Base-by-base conservation (phyloP, 106 monocot species). In the Dioscorea dumetorum region DNA sequence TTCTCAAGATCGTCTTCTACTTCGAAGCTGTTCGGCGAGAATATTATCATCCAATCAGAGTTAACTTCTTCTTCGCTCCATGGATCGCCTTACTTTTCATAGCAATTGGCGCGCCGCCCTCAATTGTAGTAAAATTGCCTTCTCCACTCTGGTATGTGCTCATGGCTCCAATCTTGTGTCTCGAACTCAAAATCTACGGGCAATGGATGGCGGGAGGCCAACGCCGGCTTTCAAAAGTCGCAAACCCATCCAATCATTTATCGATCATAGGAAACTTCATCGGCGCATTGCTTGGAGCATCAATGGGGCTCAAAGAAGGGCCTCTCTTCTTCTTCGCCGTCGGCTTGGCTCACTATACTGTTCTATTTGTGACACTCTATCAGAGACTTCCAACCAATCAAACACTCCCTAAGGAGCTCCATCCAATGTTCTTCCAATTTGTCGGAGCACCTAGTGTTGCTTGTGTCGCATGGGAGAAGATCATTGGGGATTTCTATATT, bases 341-440 rank as follows among this genome's bases (percentile, higher is more conserved):
- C 8, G 95, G 91, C 5, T 23, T 95, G 19, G 88, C 88, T 12
- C 95, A 97, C 69, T 88, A 91, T 69, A 60, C 69, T 2, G 89
- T 97, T 23, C 73, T 97, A 5, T 97, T 97, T 64, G 91, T 97
- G 10, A 97, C 95, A 22, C 78, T 97, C 24, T 97, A 91, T 64
- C 95, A 97, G 82, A 84, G 95, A 61, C 88, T 97, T 21, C 80
- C 88, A 0, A 82, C 88, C 15, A 83, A 77, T 58, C 78, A 77
- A 24, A 72, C 81, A 22, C 77, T 97, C 2, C 88, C 95, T 0
- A 76, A 79, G 68, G 84, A 86, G 34, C 78, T 95, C 49, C 88
- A 88, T 35, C 95, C 95, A 0, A 86, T 91, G 3, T 95, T 88
- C 80, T 95, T 95, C 75, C 71, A 84, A 1, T 95, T 95, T 66